Conservation (phyloP, 305 asterid genomes). For the Solanum hybrid region DNA sequence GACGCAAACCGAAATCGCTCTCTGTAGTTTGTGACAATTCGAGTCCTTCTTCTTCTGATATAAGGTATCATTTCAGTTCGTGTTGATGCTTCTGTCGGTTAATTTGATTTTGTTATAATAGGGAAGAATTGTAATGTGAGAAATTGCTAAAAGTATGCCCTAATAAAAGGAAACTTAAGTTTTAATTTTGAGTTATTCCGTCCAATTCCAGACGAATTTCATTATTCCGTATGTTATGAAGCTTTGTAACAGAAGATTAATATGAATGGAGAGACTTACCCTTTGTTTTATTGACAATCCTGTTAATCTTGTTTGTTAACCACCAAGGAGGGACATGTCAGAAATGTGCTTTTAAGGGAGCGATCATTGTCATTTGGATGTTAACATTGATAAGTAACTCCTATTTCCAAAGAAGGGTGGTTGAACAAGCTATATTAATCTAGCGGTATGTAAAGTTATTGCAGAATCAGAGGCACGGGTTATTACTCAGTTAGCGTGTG, state of each 20-base stretch:
- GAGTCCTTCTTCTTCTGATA: slow-evolving; percentile 19
- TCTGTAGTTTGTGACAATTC: slow-evolving; percentile 19
- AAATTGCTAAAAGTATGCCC: not conserved
- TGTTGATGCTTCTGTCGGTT: not conserved
- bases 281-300: not conserved
- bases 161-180: not conserved
- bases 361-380: not conserved
- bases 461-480: not conserved
- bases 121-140: not conserved
- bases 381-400: not conserved
- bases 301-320: not conserved
- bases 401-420: not conserved
- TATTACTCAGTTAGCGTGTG: not conserved
- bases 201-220: not conserved
- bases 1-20: not conserved
- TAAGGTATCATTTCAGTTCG: not conserved
- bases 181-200: not conserved
- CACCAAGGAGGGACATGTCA: not conserved
- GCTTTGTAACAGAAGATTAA: not conserved
- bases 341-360: not conserved
- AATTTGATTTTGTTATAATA: not conserved
- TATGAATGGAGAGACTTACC: not conserved
- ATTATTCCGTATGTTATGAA: not conserved
- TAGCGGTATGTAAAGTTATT: not conserved
- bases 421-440: not conserved